These are phyloP conservation scores for Leucocoprinus leucothites DNA, from an alignment of 768 basidiomycete genomes.

Conservation along the genomic window DNA sequence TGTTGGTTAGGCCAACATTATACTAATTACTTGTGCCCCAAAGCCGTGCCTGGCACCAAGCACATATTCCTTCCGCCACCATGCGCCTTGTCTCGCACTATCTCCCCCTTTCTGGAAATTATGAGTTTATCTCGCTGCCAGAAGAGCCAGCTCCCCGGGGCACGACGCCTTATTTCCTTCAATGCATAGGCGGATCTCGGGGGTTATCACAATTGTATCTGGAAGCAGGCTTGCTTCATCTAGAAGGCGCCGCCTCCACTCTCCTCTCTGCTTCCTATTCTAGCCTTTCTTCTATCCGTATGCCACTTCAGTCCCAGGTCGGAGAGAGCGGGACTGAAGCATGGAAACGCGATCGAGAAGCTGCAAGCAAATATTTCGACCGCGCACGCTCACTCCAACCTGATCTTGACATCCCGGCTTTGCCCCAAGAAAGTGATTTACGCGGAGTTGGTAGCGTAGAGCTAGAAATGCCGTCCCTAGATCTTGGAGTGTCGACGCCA, in stretches of 20 bases:
- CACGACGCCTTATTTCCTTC: constrained; percentile 57
- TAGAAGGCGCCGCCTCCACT: constrained; percentile 77
- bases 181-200: constrained; percentile 61
- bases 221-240: constrained; percentile 73
- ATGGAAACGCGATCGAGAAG: constrained; percentile 73
- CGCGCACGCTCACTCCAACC: constrained; percentile 60
- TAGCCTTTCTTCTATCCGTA: constrained; percentile 74
- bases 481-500: constrained; percentile 37
- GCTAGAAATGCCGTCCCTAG: constrained; percentile 69
- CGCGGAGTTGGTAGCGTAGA: constrained; percentile 28
- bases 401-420: constrained; percentile 63
- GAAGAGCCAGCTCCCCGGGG: constrained; percentile 44
- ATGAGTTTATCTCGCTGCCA: constrained; percentile 26
- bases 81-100: constrained; percentile 78
- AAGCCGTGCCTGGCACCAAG: constrained; percentile 82
- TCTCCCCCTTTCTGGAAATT: constrained; percentile 52
- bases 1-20: background rate
- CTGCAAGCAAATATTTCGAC: constrained; percentile 70
- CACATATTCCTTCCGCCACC: constrained; percentile 69
- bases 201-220: constrained; percentile 75
- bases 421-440: constrained; percentile 46
- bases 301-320: constrained; percentile 48
- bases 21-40: background rate
- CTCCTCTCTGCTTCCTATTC: constrained; percentile 73
- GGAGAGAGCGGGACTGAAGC: constrained; percentile 62